phyloP scores from a whole-genome alignment of 192 early-diverging fungal genomes.

The Entophlyctis luteolus region DNA sequence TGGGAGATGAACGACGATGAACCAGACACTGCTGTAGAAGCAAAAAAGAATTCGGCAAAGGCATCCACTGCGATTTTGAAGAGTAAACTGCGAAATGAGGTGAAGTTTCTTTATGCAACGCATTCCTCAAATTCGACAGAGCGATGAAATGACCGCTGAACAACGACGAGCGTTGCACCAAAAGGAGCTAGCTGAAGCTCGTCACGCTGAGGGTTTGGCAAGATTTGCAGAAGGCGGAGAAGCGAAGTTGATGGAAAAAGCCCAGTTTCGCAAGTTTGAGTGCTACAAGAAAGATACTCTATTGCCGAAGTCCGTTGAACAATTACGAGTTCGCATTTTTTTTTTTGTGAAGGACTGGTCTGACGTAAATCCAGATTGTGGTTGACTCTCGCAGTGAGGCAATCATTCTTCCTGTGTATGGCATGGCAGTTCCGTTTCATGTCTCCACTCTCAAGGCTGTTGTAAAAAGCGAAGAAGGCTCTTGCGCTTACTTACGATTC shows the following conservation, averaged over 20 bases:
- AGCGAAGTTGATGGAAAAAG: conserved; percentile 63
- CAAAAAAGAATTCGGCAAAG: conserved; percentile 9
- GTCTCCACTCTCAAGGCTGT: conserved; percentile 93
- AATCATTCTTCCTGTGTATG: conserved; percentile 91
- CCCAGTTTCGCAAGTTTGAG: conserved; percentile 83
- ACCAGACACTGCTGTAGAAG: conserved; percentile 30
- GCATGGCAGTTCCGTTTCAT: conserved; percentile 96
- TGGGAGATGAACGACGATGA: conserved; percentile 49
- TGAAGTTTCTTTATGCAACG: no score
- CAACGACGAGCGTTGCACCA: conserved; percentile 82
- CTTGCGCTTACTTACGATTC: conserved; percentile 83
- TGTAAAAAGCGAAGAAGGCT: conserved; percentile 90
- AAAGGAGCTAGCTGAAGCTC: conserved; percentile 72
- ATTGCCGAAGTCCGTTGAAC: conserved; percentile 74
- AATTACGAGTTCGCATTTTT: conserved; percentile 52
- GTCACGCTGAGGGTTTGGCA: conserved; percentile 74
- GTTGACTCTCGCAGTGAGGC: conserved; percentile 85
- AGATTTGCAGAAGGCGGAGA: conserved; percentile 64
- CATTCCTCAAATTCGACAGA: no score
- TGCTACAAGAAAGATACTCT: conserved; percentile 89
- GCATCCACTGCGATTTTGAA: conserved; percentile 31
- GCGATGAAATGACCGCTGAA: conserved; percentile 70
- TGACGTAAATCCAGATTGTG: conserved; percentile 59
- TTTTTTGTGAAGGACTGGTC: background rate
- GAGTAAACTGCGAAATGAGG: conserved; percentile 29